Conservation (phyloP, 176 grass and related monocot genomes). For the Hordeum vulgare region DNA sequence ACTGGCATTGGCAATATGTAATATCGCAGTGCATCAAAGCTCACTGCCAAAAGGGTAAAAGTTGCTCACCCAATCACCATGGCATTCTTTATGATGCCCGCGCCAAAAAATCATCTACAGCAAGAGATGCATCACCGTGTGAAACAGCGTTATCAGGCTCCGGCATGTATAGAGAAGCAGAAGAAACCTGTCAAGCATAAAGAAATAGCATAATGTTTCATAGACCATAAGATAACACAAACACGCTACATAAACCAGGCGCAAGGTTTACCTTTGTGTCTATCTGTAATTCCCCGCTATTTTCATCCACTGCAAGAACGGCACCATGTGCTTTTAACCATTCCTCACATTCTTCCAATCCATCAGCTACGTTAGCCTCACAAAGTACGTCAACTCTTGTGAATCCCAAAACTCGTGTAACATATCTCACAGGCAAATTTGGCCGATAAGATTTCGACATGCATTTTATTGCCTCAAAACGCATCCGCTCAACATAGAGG, state of each 20-base stretch:
- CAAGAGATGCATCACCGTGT: conserved; percentile 87
- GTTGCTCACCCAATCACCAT: neutral
- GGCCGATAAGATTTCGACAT: conserved; percentile 82
- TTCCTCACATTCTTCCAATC: conserved; percentile 70
- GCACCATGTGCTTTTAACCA: conserved; percentile 91
- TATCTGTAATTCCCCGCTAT: conserved; percentile 56
- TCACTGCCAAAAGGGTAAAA: neutral
- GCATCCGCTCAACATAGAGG: conserved; percentile 78
- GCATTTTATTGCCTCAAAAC: conserved; percentile 80
- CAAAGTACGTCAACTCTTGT: conserved; percentile 27
- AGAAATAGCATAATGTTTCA: conserved; percentile 4
- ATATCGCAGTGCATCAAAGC: neutral
- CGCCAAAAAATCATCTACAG: conserved; percentile 76
- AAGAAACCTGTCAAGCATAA: conserved; percentile 46
- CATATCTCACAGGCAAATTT: conserved; percentile 58
- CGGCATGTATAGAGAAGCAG: conserved; percentile 61
- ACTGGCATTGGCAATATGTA: conserved; percentile 3
- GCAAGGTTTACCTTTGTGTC: conserved; percentile 67
- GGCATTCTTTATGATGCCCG: conserved; percentile 34
- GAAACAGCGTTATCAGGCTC: conserved; percentile 86
- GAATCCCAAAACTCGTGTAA: conserved; percentile 64
- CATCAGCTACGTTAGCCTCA: conserved; percentile 33
- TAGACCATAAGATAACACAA: conserved; percentile 9
- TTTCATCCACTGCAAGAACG: conserved; percentile 50
- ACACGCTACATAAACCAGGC: neutral